Percentiles rank a stretch among this genome's conserved stretches.
These are phyloP conservation scores for Claviceps fusiformis DNA, from an alignment of 2,329 filamentous ascomycete species.

Conservation along the genomic window DNA sequence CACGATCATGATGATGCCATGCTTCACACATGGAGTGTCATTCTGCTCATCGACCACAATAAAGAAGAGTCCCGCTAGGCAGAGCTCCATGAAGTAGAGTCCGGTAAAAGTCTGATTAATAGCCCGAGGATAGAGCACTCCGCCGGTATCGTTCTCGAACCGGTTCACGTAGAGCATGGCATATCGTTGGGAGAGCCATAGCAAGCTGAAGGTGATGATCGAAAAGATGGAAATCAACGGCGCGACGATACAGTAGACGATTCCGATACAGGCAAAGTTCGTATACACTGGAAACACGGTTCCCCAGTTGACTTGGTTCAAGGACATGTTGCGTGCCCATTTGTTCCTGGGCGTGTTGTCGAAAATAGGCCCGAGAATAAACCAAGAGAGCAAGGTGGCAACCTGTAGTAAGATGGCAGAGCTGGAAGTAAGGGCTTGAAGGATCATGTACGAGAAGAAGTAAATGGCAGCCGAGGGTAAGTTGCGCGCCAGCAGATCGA, in stretches of 20 bases:
- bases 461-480: conserved; percentile 85
- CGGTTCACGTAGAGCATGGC: conserved; percentile 91
- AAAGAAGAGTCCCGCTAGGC: conserved; percentile 81
- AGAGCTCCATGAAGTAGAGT: conserved; percentile 87
- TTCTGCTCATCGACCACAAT: conserved; percentile 47
- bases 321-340: conserved; percentile 68
- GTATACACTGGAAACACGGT: conserved; percentile 93
- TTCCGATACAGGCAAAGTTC: conserved; percentile 82
- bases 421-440: conserved; percentile 83
- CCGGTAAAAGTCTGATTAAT: conserved; percentile 95
- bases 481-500: conserved; percentile 60
- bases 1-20: conserved; percentile 77
- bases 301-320: conserved; percentile 76
- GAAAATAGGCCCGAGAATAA: conserved; percentile 62
- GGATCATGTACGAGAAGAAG: conserved; percentile 97
- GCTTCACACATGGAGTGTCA: conserved; percentile 49
- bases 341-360: conserved; percentile 75
- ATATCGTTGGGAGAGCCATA: conserved; percentile 95
- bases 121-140: conserved; percentile 78
- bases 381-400: conserved; percentile 66
- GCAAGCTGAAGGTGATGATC: conserved; percentile 76
- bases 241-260: conserved; percentile 80
- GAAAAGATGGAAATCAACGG: conserved; percentile 89
- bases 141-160: conserved; percentile 81
- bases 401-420: conserved; percentile 80